Percentiles rank a stretch among this genome's conserved stretches.
Conservation (phyloP, 495 filamentous ascomycete genomes). For the Penicillium malachiteum region DNA sequence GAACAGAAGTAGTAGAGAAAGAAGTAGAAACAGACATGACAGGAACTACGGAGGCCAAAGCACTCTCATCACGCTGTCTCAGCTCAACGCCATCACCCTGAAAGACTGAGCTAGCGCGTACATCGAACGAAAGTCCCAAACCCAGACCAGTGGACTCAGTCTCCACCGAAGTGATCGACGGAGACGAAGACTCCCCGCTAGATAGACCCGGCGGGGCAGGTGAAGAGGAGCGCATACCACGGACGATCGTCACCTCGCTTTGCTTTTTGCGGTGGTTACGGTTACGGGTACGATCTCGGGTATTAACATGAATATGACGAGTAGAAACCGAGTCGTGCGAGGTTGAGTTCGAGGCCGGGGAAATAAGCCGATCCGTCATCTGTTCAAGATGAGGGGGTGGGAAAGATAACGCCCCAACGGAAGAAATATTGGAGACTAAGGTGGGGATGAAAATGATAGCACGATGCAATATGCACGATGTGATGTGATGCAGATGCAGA, state of each 20-base stretch:
- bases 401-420: too few relatives aligned
- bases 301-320: too few relatives aligned
- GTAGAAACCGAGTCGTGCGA: background rate
- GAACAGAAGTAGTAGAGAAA: background rate
- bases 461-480: background rate
- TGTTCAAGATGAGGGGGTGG: background rate
- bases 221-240: slow-evolving; percentile 18
- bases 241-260: slow-evolving; percentile 14
- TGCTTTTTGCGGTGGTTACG: slow-evolving; percentile 13
- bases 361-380: background rate
- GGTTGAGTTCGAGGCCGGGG: background rate
- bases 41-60: slow-evolving; percentile 22
- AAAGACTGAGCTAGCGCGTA: background rate
- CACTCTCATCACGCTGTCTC: slow-evolving; percentile 13
- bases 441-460: background rate
- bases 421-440: background rate
- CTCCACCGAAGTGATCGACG: slow-evolving; percentile 25
- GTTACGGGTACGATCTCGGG: background rate
- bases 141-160: slow-evolving; percentile 13
- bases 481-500: background rate
- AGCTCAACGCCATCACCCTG: background rate
- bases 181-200: slow-evolving; percentile 19
- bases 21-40: background rate
- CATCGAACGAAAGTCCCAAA: background rate
- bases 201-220: slow-evolving; percentile 17